Conservation (phyloP, 768 basidiomycete species). For the Suillus americanus region DNA sequence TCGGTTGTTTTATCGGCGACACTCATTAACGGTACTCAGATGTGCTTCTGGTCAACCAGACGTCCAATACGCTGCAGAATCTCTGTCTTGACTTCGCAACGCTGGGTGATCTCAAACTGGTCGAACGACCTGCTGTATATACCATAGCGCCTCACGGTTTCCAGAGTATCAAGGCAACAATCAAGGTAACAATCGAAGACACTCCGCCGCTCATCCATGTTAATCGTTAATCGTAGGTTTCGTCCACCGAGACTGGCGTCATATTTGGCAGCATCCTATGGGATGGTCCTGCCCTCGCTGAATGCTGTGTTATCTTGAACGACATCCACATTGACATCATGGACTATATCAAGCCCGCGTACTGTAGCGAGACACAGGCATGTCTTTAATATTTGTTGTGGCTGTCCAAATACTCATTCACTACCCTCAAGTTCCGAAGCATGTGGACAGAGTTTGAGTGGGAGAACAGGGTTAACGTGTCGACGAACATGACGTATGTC, state of each 20-base stretch:
- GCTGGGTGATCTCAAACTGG: constrained; percentile 93
- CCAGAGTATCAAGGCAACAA: constrained; percentile 98
- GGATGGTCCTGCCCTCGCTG: constrained; percentile 86
- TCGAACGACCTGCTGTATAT: constrained; percentile 92
- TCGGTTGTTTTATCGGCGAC: not conserved
- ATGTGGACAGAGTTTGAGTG: constrained; percentile 75
- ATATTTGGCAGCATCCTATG: constrained; percentile 98
- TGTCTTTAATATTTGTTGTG: constrained; percentile 10
- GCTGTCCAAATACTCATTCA: not conserved
- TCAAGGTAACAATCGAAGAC: constrained; percentile 64
- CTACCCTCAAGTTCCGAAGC: constrained; percentile 66
- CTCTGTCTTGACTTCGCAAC: constrained; percentile 97
- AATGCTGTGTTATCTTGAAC: constrained; percentile 91
- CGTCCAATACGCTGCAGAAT: constrained; percentile 90
- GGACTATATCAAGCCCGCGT: constrained; percentile 82
- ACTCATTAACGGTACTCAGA: constrained; percentile 43
- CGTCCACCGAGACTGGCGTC: constrained; percentile 99
- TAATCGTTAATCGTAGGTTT: constrained; percentile 61
- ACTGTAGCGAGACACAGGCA: constrained; percentile 89
- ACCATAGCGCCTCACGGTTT: constrained; percentile 95
- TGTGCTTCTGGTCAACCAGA: constrained; percentile 96
- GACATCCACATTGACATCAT: constrained; percentile 95
- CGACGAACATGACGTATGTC: constrained; percentile 71
- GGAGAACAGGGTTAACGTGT: constrained; percentile 74
- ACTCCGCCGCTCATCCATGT: not conserved